Evolutionary conservation across 768 basidiomycete genomes (phyloP).

Genomic region (Hysterangium stoloniferum): DNA sequence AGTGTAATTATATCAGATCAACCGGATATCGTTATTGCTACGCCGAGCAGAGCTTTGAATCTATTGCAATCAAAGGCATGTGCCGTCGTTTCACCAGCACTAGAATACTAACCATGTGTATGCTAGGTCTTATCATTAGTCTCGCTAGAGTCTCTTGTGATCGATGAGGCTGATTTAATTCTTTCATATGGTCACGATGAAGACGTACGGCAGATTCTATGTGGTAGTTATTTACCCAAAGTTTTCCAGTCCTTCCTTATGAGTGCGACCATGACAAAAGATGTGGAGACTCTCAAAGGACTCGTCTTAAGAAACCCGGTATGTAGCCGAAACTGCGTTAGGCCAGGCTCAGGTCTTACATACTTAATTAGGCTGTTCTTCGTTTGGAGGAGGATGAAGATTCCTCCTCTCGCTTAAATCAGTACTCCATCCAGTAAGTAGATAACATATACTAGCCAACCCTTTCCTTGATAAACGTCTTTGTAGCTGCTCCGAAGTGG

Average conservation of each 20-base stretch:
- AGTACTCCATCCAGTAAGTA: slow-evolving; percentile 72
- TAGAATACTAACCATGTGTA: no score
- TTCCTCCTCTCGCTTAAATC: slow-evolving; percentile 70
- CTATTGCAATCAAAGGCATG: slow-evolving; percentile 65
- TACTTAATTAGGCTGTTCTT: slow-evolving; percentile 58
- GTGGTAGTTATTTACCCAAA: slow-evolving; percentile 64
- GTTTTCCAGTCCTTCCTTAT: slow-evolving; percentile 90
- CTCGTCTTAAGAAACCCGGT: slow-evolving; percentile 84
- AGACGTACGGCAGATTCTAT: slow-evolving; percentile 65
- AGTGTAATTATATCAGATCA: slow-evolving; percentile 56
- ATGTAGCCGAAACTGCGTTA: slow-evolving; percentile 21
- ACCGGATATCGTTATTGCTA: slow-evolving; percentile 75
- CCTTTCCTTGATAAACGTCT: not conserved
- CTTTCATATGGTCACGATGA: slow-evolving; percentile 95
- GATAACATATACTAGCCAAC: not conserved
- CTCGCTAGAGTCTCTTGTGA: slow-evolving; percentile 77
- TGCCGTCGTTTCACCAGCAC: no score
- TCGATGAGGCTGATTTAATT: slow-evolving; percentile 96
- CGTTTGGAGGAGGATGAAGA: slow-evolving; percentile 85
- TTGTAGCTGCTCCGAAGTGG: slow-evolving; percentile 77
- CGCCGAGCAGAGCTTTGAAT: slow-evolving; percentile 62
- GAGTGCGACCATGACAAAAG: slow-evolving; percentile 97
- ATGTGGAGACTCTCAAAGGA: slow-evolving; percentile 87
- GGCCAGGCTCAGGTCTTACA: not conserved
- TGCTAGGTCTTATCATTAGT: slow-evolving; percentile 60